Percentiles rank a stretch among this genome's conserved stretches.
phyloP scores from a whole-genome alignment of 805 yeast species.

The Cyberlindnera amylophila region DNA sequence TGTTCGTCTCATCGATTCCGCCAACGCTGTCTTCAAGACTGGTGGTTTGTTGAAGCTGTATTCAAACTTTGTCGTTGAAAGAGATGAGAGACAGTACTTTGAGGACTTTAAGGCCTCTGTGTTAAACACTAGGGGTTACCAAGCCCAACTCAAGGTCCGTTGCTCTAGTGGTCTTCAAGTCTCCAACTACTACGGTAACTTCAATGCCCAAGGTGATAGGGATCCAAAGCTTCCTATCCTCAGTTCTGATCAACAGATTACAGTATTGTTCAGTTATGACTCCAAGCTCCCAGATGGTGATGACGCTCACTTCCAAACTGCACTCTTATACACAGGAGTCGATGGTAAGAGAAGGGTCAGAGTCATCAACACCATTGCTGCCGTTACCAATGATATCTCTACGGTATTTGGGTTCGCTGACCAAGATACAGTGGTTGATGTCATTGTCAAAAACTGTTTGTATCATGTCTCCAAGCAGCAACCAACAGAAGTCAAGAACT shows the following conservation, averaged over 20 bases:
- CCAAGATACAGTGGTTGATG: slow-evolving; percentile 57
- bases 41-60: slow-evolving; percentile 71
- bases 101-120: slow-evolving; percentile 57
- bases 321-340: slow-evolving; percentile 75
- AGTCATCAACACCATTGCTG: slow-evolving; percentile 78
- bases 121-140: slow-evolving; percentile 58
- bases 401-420: slow-evolving; percentile 80
- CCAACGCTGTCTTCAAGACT: slow-evolving; percentile 55
- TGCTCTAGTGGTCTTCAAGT: slow-evolving; percentile 87
- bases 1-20: slow-evolving; percentile 74
- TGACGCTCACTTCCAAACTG: slow-evolving; percentile 90
- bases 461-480: slow-evolving; percentile 39
- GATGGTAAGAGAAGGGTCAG: slow-evolving; percentile 80
- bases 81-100: slow-evolving; percentile 66
- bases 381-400: slow-evolving; percentile 68
- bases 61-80: slow-evolving; percentile 58
- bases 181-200: slow-evolving; percentile 64
- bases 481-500: slow-evolving; percentile 45
- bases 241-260: slow-evolving; percentile 58
- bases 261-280: slow-evolving; percentile 73
- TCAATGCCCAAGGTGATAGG: slow-evolving; percentile 34
- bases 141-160: slow-evolving; percentile 78
- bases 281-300: slow-evolving; percentile 63
- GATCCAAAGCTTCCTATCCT: slow-evolving; percentile 74
- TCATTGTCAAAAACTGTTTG: slow-evolving; percentile 49